Conservation (phyloP, 2,329 filamentous ascomycete genomes). For the Tolypocladium inflatum region DNA sequence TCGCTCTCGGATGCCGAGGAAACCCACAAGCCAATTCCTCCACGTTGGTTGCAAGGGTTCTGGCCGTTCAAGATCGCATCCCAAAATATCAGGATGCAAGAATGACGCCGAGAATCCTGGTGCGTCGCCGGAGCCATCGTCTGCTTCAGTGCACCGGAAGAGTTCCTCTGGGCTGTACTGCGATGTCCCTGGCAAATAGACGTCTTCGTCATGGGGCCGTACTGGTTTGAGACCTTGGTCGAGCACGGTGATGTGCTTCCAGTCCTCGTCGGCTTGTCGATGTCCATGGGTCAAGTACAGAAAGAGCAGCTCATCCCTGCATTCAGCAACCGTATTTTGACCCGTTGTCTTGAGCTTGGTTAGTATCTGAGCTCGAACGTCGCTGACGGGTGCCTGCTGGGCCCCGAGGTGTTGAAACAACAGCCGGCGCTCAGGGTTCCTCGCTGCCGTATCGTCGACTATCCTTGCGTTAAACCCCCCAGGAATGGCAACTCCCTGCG, state of each 20-base stretch:
- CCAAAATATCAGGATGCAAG: background rate
- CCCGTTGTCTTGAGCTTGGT: background rate
- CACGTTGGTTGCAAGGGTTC: background rate
- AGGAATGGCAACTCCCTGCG: background rate
- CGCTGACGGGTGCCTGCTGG: background rate
- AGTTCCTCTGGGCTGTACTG: background rate
- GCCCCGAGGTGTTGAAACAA: background rate
- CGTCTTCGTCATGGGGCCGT: background rate
- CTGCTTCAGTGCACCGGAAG: background rate
- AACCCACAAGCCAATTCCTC: background rate
- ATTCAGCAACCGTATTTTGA: background rate
- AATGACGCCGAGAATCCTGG: background rate
- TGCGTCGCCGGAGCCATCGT: background rate
- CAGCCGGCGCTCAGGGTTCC: background rate
- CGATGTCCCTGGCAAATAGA: background rate
- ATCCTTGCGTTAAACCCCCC: background rate
- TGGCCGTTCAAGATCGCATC: background rate
- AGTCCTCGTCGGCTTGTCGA: background rate
- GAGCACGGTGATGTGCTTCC: background rate
- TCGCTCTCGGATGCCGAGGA: background rate
- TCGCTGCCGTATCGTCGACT: background rate
- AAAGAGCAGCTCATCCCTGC: background rate
- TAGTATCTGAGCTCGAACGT: background rate
- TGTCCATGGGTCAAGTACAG: conserved; percentile 1
- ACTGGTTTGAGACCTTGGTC: background rate